These are phyloP conservation scores for Alternaria triticimaculans DNA, from an alignment of 2,329 filamentous ascomycete species.

Conservation along the genomic window DNA sequence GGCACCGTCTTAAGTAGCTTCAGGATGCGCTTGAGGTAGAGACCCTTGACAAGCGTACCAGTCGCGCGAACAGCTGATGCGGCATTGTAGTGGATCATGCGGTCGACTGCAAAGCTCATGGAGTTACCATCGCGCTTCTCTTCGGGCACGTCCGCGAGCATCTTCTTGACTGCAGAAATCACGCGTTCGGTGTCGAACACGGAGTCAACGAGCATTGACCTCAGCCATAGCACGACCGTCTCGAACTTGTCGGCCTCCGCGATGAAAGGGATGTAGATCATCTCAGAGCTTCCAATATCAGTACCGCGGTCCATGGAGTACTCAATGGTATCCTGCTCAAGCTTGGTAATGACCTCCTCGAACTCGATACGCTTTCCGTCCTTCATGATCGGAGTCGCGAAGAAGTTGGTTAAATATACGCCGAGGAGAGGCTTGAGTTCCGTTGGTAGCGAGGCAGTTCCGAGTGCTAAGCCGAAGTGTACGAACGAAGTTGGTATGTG, in stretches of 20 bases:
- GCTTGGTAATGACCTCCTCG: slow-evolving; percentile 87
- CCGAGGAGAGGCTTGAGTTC: slow-evolving; percentile 83
- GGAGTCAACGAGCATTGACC: slow-evolving; percentile 84
- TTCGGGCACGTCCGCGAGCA: slow-evolving; percentile 90
- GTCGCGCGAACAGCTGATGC: slow-evolving; percentile 79
- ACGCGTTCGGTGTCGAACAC: slow-evolving; percentile 79
- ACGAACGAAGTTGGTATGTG: slow-evolving; percentile 94
- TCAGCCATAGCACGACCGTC: slow-evolving; percentile 81
- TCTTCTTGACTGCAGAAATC: slow-evolving; percentile 72
- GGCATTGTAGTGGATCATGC: slow-evolving; percentile 80
- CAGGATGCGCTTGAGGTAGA: slow-evolving; percentile 86
- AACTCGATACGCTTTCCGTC: slow-evolving; percentile 81
- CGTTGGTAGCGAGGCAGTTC: slow-evolving; percentile 77
- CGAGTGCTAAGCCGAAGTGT: slow-evolving; percentile 79
- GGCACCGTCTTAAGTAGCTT: slow-evolving; percentile 80
- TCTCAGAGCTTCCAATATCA: slow-evolving; percentile 78
- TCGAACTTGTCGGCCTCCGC: slow-evolving; percentile 88
- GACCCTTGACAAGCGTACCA: slow-evolving; percentile 82
- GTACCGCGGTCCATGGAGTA: slow-evolving; percentile 76
- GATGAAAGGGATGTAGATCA: slow-evolving; percentile 81
- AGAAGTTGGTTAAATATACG: slow-evolving; percentile 90
- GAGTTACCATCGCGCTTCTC: slow-evolving; percentile 82
- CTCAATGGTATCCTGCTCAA: slow-evolving; percentile 89
- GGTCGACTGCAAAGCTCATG: slow-evolving; percentile 68
- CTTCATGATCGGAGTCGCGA: slow-evolving; percentile 83